Evolutionary conservation across 768 basidiomycete species (phyloP).

Genomic region (Lactifluus volemus): DNA sequence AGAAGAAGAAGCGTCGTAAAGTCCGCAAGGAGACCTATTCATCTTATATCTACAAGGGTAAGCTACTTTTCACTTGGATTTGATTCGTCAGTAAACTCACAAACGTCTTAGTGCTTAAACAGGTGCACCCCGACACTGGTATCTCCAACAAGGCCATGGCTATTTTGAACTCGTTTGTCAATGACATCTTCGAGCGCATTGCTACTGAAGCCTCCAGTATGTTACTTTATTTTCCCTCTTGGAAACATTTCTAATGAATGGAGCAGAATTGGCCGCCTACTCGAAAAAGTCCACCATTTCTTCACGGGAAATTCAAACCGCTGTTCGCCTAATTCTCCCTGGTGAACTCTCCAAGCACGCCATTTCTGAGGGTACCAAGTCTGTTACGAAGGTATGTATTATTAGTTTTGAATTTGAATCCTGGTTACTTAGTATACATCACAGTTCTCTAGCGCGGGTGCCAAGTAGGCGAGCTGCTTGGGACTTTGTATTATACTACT

Average conservation of each 20-base stretch:
- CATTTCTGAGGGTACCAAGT: constrained; percentile 91
- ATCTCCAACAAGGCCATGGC: constrained; percentile 99
- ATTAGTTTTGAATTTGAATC: not conserved
- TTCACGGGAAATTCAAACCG: constrained; percentile 95
- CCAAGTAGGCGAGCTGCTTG: constrained; percentile 40
- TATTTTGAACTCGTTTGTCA: constrained; percentile 93
- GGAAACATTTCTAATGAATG: not conserved
- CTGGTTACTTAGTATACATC: constrained; percentile 8
- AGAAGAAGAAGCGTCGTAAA: constrained; percentile 85
- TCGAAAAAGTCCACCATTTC: constrained; percentile 99
- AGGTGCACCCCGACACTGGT: constrained; percentile 98
- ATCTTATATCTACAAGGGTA: constrained; percentile 87
- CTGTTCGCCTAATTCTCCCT: constrained; percentile 93
- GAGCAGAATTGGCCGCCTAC: constrained; percentile 87
- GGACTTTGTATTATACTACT: constrained; percentile 21
- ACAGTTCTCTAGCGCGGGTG: constrained; percentile 64
- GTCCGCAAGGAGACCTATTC: constrained; percentile 87
- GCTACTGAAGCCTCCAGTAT: constrained; percentile 83
- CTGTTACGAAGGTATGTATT: constrained; percentile 66
- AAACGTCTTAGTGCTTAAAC: constrained; percentile 64
- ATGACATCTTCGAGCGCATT: constrained; percentile 93
- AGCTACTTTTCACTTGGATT: constrained; percentile 17
- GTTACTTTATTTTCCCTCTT: constrained; percentile 24
- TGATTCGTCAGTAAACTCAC: not conserved
- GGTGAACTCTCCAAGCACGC: constrained; percentile 93